Evolutionary conservation across 148 eudicot species (phyloP).

Genomic region (Rhododendron simsii): DNA sequence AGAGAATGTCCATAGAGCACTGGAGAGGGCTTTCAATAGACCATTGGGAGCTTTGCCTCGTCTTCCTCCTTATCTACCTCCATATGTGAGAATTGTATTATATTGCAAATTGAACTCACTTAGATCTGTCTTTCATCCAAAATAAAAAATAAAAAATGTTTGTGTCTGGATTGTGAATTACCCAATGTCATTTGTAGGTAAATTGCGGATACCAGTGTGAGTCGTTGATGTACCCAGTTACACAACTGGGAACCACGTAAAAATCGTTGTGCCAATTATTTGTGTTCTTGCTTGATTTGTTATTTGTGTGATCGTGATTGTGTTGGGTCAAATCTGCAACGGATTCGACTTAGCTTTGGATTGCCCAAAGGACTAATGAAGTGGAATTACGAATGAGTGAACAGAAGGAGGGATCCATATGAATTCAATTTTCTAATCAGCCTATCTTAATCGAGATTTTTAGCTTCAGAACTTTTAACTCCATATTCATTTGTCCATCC

Average conservation of each 20-base stretch:
- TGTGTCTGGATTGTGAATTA: background rate
- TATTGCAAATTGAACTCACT: background rate
- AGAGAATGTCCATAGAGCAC: constrained; percentile 86
- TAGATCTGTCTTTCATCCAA: constrained; percentile 3
- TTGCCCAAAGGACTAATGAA: background rate
- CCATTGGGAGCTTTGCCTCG: constrained; percentile 91
- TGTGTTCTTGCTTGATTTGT: background rate
- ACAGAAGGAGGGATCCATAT: background rate
- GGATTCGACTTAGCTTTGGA: background rate
- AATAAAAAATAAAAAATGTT: background rate
- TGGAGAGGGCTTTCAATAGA: constrained; percentile 79
- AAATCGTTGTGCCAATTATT: background rate
- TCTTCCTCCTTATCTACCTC: constrained; percentile 88
- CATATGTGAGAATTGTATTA: constrained; percentile 39
- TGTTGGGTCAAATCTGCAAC: background rate
- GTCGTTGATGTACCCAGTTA: background rate
- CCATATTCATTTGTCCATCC: background rate
- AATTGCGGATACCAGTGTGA: background rate
- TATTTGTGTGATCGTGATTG: background rate
- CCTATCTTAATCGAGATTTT: background rate
- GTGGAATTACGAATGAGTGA: background rate
- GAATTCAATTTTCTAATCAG: background rate
- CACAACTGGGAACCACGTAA: background rate
- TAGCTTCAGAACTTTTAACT: background rate
- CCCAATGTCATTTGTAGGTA: background rate